Conservation (phyloP, 192 early-diverging fungal genomes). For the Irineochytrium annulatum region DNA sequence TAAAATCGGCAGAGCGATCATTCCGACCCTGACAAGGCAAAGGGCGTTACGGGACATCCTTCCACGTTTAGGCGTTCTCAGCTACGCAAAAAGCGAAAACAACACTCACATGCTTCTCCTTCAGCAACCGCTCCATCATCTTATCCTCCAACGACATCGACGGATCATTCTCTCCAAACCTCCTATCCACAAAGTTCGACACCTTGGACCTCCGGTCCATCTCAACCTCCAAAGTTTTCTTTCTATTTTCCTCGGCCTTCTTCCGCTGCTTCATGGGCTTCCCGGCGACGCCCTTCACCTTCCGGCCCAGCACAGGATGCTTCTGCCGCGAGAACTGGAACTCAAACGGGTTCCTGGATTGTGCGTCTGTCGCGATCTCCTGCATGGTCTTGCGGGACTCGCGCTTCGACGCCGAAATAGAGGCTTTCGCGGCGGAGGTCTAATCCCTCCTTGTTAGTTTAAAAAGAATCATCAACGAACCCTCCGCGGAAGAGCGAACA, state of each 20-base stretch:
- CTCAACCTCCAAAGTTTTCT: constrained; percentile 79
- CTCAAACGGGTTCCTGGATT: constrained; percentile 86
- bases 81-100: not conserved
- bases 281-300: constrained; percentile 73
- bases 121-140: constrained; percentile 90
- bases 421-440: not conserved
- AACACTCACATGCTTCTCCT: constrained; percentile 52
- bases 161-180: constrained; percentile 91
- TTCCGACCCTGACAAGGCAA: too few species aligned
- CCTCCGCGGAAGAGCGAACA: too few species aligned
- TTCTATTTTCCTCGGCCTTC: constrained; percentile 78
- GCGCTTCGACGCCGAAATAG: constrained; percentile 12
- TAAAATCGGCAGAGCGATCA: constrained; percentile 52
- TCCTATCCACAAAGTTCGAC: constrained; percentile 80
- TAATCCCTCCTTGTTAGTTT: constrained; percentile 31
- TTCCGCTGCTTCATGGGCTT: constrained; percentile 78
- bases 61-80: not conserved
- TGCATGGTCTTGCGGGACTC: constrained; percentile 24
- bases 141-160: constrained; percentile 90
- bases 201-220: constrained; percentile 62
- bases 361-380: constrained; percentile 12
- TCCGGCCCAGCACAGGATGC: constrained; percentile 78
- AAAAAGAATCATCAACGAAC: constrained; percentile 40
- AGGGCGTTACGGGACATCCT: not conserved
- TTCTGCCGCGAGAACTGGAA: constrained; percentile 75